A percentile compares a stretch with the other conserved stretches of the same genome.
phyloP scores from a whole-genome alignment of 805 yeast genomes.

The Jamesozyma spencerorum region DNA sequence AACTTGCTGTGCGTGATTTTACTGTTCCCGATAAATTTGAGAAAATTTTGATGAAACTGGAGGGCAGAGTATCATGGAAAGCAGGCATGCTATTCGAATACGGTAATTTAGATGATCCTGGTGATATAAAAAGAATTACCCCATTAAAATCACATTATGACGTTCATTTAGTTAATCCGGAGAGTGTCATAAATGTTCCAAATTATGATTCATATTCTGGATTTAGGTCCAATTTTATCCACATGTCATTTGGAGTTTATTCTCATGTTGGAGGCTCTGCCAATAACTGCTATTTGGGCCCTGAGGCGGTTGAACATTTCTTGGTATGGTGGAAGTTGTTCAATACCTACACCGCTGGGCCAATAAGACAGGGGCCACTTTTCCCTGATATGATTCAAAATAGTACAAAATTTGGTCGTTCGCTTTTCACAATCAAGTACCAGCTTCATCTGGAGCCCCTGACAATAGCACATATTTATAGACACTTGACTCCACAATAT shows the following conservation, averaged over 20 bases:
- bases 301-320: constrained; percentile 59
- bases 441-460: constrained; percentile 58
- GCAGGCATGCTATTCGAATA: constrained; percentile 68
- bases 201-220: constrained; percentile 53
- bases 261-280: constrained; percentile 33
- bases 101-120: constrained; percentile 34
- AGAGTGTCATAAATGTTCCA: constrained; percentile 31
- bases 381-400: constrained; percentile 45
- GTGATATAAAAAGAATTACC: constrained; percentile 36
- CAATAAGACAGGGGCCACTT: constrained; percentile 61
- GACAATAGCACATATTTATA: constrained; percentile 60
- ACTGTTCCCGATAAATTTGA: constrained; percentile 24
- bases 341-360: constrained; percentile 65
- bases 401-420: constrained; percentile 52
- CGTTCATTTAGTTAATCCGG: constrained; percentile 51
- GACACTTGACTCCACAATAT: constrained; percentile 41
- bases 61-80: constrained; percentile 68
- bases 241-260: constrained; percentile 37
- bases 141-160: constrained; percentile 55
- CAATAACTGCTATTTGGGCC: constrained; percentile 66
- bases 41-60: constrained; percentile 51
- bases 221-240: constrained; percentile 56
- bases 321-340: constrained; percentile 76
- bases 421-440: constrained; percentile 66
- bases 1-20: constrained; percentile 44